phyloP scores from a whole-genome alignment of 805 yeast genomes.

The Lachancea sp. region DNA sequence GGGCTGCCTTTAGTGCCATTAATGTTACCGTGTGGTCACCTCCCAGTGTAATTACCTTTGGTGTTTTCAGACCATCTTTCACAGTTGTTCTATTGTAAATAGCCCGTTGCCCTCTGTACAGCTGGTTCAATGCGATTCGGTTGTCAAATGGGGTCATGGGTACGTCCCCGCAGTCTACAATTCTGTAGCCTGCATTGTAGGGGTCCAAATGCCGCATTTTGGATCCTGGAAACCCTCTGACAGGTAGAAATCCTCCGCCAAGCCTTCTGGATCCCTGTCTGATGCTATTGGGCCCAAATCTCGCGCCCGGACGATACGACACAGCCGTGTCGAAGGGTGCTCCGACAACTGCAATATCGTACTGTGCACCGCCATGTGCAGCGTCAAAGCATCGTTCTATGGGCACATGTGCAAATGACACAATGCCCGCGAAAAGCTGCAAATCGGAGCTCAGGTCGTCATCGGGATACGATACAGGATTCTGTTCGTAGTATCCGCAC shows the following conservation, averaged over 20 bases:
- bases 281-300: conserved; percentile 53
- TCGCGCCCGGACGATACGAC: conserved; percentile 50
- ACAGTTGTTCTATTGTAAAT: conserved; percentile 36
- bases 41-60: conserved; percentile 48
- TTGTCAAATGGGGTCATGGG: conserved; percentile 59
- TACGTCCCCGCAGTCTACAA: conserved; percentile 56
- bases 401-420: conserved; percentile 14
- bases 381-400: conserved; percentile 13
- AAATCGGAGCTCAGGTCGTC: conserved; percentile 12
- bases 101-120: conserved; percentile 47
- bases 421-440: conserved; percentile 12
- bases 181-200: conserved; percentile 35
- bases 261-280: conserved; percentile 43
- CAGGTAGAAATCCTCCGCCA: conserved; percentile 38
- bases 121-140: conserved; percentile 48
- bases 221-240: conserved; percentile 34
- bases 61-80: conserved; percentile 21
- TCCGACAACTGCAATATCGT: conserved; percentile 51
- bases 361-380: conserved; percentile 3
- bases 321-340: conserved; percentile 57
- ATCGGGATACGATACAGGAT: conserved; percentile 9
- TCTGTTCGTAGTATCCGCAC: conserved; percentile 14
- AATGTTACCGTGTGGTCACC: conserved; percentile 57
- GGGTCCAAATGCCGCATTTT: conserved; percentile 38
- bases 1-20: conserved; percentile 45